Evolutionary conservation across 495 filamentous ascomycete genomes (phyloP).

Genomic region (Aspergillus cavernicola): DNA sequence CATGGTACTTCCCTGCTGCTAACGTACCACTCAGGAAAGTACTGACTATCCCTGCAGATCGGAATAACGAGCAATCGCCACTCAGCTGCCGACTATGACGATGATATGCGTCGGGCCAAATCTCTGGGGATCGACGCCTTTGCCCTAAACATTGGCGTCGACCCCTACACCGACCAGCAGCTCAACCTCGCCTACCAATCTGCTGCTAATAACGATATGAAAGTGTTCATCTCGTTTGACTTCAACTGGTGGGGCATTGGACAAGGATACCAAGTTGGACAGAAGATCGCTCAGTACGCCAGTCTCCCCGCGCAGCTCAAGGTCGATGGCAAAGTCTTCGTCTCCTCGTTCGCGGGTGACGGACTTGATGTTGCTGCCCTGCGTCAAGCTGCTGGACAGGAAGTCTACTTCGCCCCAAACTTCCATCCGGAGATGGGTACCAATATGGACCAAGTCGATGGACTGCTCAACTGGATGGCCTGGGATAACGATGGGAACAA

Average conservation of each 20-base stretch:
- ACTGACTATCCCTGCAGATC: slow-evolving; percentile 35
- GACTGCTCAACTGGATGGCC: slow-evolving; percentile 57
- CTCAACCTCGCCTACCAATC: slow-evolving; percentile 55
- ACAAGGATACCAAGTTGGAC: slow-evolving; percentile 41
- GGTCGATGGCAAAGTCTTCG: slow-evolving; percentile 54
- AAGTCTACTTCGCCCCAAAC: slow-evolving; percentile 55
- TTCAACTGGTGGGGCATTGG: slow-evolving; percentile 50
- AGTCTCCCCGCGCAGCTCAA: slow-evolving; percentile 49
- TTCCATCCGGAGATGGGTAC: slow-evolving; percentile 43
- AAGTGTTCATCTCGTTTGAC: slow-evolving; percentile 61
- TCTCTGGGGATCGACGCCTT: slow-evolving; percentile 57
- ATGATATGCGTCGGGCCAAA: slow-evolving; percentile 56
- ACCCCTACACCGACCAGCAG: slow-evolving; percentile 51
- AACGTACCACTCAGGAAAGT: background rate
- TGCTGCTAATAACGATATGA: slow-evolving; percentile 55
- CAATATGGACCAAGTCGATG: slow-evolving; percentile 38
- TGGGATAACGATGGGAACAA: slow-evolving; percentile 54
- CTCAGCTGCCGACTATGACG: slow-evolving; percentile 49
- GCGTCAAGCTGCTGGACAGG: slow-evolving; percentile 40
- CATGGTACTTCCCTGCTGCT: slow-evolving; percentile 40
- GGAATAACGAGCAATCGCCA: slow-evolving; percentile 50
- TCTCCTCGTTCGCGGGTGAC: slow-evolving; percentile 54
- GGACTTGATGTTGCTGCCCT: slow-evolving; percentile 46
- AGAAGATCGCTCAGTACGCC: slow-evolving; percentile 47
- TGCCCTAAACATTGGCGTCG: slow-evolving; percentile 55